These are phyloP conservation scores for Cicer bijugum DNA, from an alignment of 306 rosid species.

Conservation along the genomic window DNA sequence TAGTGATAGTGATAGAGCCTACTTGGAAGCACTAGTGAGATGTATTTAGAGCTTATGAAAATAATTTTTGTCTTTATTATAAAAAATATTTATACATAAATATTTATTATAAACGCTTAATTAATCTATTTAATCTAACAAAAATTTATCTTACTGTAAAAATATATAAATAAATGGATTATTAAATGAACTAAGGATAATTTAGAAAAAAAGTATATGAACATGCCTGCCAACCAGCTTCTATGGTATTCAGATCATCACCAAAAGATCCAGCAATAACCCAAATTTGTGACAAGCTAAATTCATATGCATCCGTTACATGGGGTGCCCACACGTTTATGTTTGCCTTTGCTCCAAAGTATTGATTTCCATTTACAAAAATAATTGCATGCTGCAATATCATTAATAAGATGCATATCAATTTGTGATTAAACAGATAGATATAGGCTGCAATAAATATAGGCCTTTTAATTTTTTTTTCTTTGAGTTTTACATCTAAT, in stretches of 20 bases:
- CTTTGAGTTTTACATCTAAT: not conserved
- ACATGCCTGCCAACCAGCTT: constrained; percentile 99
- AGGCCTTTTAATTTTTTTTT: not conserved
- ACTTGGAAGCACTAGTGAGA: too few species aligned
- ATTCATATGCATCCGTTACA: constrained; percentile 77
- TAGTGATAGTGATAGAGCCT: too few species aligned
- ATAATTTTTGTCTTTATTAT: too few species aligned
- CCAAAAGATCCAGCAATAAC: constrained; percentile 93
- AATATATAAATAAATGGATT: not conserved
- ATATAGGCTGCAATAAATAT: not conserved
- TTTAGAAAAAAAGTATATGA: not conserved
- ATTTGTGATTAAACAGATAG: not conserved
- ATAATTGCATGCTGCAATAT: constrained; percentile 88
- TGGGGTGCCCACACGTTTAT: constrained; percentile 88
- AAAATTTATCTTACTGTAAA: too few species aligned
- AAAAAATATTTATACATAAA: not conserved
- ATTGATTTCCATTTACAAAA: constrained; percentile 90
- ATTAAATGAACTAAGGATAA: not conserved
- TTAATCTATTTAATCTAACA: not conserved
- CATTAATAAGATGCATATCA: constrained; percentile 16
- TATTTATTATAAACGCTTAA: not conserved
- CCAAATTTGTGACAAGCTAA: constrained; percentile 98
- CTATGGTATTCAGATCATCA: constrained; percentile 84
- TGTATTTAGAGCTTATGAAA: too few species aligned
- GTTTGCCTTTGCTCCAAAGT: constrained; percentile 93